phyloP scores from a whole-genome alignment of 306 rosid genomes.

The Acmispon strigosus region DNA sequence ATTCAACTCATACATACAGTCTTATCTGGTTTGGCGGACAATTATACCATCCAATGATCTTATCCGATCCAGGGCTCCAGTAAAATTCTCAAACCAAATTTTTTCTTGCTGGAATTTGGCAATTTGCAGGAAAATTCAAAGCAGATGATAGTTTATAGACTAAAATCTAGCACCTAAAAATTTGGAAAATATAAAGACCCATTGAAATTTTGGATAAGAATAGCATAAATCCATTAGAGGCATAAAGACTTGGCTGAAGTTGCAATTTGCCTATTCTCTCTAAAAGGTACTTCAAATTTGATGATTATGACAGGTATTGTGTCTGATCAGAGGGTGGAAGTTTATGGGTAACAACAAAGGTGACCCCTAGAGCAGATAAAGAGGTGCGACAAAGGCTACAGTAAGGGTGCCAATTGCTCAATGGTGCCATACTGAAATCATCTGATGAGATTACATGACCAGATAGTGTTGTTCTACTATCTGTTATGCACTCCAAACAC shows the following conservation, averaged over 20 bases:
- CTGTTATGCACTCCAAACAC: constrained; percentile 2
- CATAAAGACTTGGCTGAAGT: background rate
- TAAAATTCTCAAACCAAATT: background rate
- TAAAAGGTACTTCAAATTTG: background rate
- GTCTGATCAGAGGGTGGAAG: background rate
- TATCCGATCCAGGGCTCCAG: background rate
- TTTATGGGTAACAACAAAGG: background rate
- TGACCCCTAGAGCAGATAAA: background rate
- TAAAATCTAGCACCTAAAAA: background rate
- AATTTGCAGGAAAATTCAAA: background rate
- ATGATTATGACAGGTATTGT: background rate
- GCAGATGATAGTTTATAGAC: background rate
- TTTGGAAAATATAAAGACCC: background rate
- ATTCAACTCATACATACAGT: background rate
- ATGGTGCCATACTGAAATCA: background rate
- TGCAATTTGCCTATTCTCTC: background rate
- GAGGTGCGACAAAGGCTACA: background rate
- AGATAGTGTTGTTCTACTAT: background rate
- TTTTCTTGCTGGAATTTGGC: background rate
- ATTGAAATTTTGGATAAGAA: background rate
- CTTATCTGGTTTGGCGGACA: background rate
- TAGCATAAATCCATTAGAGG: background rate
- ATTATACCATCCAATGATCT: background rate
- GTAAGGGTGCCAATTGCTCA: background rate
- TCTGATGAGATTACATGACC: background rate